Base-by-base conservation (phyloP, 805 yeast species). In the Wickerhamomyces mucosus region DNA sequence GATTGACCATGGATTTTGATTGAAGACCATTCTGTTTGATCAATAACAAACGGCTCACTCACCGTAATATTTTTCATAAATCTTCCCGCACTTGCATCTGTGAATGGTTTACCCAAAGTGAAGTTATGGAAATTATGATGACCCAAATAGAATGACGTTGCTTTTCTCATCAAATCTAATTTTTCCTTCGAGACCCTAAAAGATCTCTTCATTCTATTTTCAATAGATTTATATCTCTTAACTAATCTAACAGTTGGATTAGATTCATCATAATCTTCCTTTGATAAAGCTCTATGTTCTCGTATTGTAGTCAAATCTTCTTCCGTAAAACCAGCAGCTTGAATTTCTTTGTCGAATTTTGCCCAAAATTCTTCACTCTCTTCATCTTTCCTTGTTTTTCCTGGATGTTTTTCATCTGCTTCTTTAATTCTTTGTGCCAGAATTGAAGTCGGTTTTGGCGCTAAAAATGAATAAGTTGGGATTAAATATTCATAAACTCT, bases 1-100 rank as follows among this genome's bases (percentile, higher is more conserved):
- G 96, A 84, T 60, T 92, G 98, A 7, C 98, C 98, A 55, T 92
- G 98, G 43, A 92, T 84, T 61, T 89, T 88, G 49, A 92, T 79
- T 2, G 95, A 83, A 3, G 84, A 70, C 98, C 98, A 92, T 53
- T 92, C 97, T 6, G 96, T 86, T 28, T 83, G 86, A 50, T 88
- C 83, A 43, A 89, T 88, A 31, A 85, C 78, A 55, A 85, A 83
- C 3, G 97, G 97, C 3, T 83, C 94, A 13, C 86, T 72, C 0
- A 85, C 95, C 1, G 70, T 66, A 29, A 89, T 67, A 14, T 71
- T 60, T 48, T 82, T 82, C 85, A 92, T 88, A 53, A 63, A 82
- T 47, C 98, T 67, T 31, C 69, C 65, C 3, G 96, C 80, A 40
- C 94, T 79, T 14, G 94, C 78, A 50, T 92, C 97, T 42, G 74